Conservation (phyloP, 495 filamentous ascomycete genomes). For the Penicillium crystallinum region DNA sequence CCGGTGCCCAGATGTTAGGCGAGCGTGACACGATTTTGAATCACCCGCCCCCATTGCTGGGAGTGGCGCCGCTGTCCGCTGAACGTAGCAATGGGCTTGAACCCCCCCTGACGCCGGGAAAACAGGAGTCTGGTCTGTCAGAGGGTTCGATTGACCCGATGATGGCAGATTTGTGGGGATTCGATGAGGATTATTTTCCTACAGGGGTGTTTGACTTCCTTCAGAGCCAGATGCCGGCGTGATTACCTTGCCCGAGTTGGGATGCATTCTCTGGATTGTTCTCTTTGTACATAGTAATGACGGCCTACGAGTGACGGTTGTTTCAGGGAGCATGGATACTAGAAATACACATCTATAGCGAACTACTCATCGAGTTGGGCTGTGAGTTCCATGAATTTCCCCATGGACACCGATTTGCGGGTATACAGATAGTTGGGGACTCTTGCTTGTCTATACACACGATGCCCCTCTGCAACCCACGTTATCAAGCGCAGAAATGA, state of each 20-base stretch:
- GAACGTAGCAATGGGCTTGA: conserved; percentile 39
- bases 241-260: conserved; percentile 3
- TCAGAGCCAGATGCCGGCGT: conserved; percentile 46
- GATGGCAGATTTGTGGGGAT: conserved; percentile 47
- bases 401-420: background rate
- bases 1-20: conserved; percentile 37
- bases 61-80: conserved; percentile 42
- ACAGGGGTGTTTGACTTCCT: conserved; percentile 48
- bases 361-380: background rate
- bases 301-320: background rate
- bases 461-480: too few relatives aligned
- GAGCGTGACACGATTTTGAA: conserved; percentile 39
- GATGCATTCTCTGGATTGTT: background rate
- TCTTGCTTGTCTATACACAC: background rate
- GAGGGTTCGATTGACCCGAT: conserved; percentile 44
- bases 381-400: background rate
- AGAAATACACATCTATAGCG: conserved; percentile 1
- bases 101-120: conserved; percentile 12
- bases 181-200: conserved; percentile 46
- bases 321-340: background rate
- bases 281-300: conserved; percentile 9
- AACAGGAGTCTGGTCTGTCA: conserved; percentile 35
- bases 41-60: conserved; percentile 38
- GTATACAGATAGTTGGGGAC: background rate
- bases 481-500: too few relatives aligned